Percentiles rank a stretch among this genome's conserved stretches.
These are phyloP conservation scores for Trichomonascus vanleenenianus DNA, from an alignment of 805 yeast genomes.

Conservation along the genomic window DNA sequence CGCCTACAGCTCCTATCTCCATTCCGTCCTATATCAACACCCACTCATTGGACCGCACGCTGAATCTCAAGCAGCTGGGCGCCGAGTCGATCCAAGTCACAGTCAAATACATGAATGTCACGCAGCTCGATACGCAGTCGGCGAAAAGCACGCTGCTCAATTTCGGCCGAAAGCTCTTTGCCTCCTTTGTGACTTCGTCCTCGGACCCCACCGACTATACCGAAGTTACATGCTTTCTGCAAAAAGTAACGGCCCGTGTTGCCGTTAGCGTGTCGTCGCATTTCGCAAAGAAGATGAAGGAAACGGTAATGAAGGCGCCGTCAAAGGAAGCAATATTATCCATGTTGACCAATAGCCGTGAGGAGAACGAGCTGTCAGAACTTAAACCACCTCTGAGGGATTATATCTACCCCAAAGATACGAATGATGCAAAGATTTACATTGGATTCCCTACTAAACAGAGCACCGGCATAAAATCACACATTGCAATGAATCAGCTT, in stretches of 20 bases:
- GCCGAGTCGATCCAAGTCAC: slow-evolving; percentile 23
- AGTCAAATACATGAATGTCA: slow-evolving; percentile 29
- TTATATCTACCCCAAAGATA: slow-evolving; percentile 29
- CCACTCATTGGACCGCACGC: slow-evolving; percentile 22
- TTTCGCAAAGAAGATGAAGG: slow-evolving; percentile 28
- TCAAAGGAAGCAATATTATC: slow-evolving; percentile 30
- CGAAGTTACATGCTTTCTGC: slow-evolving; percentile 22
- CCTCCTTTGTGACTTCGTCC: slow-evolving; percentile 21
- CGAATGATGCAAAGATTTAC: slow-evolving; percentile 32
- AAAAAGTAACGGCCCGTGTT: slow-evolving; percentile 27
- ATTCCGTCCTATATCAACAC: slow-evolving; percentile 20
- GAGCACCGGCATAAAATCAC: slow-evolving; percentile 31
- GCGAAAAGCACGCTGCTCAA: slow-evolving; percentile 20
- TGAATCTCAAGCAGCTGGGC: slow-evolving; percentile 19
- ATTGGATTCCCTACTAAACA: slow-evolving; percentile 38
- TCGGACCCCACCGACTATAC: slow-evolving; percentile 28
- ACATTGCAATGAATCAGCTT: slow-evolving; percentile 31
- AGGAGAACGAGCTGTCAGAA: slow-evolving; percentile 25
- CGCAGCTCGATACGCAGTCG: slow-evolving; percentile 25
- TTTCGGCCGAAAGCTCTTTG: slow-evolving; percentile 25
- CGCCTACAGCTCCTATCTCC: slow-evolving; percentile 15
- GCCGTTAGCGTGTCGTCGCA: slow-evolving; percentile 24
- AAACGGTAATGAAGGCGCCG: slow-evolving; percentile 35
- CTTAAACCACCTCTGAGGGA: slow-evolving; percentile 28
- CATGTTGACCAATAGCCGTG: slow-evolving; percentile 23